Conservation (phyloP, 768 basidiomycete genomes). For the Stropharia rugosoannulata region DNA sequence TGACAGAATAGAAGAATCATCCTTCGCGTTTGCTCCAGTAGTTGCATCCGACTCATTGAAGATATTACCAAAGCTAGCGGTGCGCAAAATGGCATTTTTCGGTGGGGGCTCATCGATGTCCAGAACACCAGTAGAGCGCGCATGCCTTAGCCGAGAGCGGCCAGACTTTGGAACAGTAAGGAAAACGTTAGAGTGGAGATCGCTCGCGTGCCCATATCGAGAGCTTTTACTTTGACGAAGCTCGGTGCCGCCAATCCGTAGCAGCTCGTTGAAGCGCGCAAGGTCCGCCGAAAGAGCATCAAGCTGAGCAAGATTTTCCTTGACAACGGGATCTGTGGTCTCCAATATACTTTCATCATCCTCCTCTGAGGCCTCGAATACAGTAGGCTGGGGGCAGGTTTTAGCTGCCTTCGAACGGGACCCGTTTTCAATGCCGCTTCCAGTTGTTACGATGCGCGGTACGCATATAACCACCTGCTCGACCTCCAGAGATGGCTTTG, state of each 20-base stretch:
- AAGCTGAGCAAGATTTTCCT: slow-evolving; percentile 18
- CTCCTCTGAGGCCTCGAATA: slow-evolving; percentile 6
- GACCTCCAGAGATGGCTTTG: background rate
- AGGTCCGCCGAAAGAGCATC: slow-evolving; percentile 19
- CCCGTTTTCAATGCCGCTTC: slow-evolving; percentile 14
- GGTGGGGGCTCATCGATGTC: slow-evolving; percentile 10
- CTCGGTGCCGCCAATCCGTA: slow-evolving; percentile 8
- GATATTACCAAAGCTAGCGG: slow-evolving; percentile 5
- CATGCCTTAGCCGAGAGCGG: slow-evolving; percentile 10
- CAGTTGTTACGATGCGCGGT: slow-evolving; percentile 14
- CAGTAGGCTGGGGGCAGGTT: background rate
- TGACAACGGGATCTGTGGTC: background rate
- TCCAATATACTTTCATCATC: slow-evolving; percentile 4
- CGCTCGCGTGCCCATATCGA: background rate
- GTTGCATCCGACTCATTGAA: background rate
- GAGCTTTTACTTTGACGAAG: background rate
- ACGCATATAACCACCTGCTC: slow-evolving; percentile 5
- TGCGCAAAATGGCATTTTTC: slow-evolving; percentile 4
- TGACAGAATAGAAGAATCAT: background rate
- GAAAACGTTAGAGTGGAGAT: background rate
- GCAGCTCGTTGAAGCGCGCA: slow-evolving; percentile 18
- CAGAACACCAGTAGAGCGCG: slow-evolving; percentile 16
- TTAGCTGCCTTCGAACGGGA: background rate
- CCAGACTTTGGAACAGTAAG: background rate
- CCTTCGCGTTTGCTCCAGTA: background rate